These are phyloP conservation scores for Ustilago hordei DNA, from an alignment of 1,284 basidiomycete species.

Conservation along the genomic window DNA sequence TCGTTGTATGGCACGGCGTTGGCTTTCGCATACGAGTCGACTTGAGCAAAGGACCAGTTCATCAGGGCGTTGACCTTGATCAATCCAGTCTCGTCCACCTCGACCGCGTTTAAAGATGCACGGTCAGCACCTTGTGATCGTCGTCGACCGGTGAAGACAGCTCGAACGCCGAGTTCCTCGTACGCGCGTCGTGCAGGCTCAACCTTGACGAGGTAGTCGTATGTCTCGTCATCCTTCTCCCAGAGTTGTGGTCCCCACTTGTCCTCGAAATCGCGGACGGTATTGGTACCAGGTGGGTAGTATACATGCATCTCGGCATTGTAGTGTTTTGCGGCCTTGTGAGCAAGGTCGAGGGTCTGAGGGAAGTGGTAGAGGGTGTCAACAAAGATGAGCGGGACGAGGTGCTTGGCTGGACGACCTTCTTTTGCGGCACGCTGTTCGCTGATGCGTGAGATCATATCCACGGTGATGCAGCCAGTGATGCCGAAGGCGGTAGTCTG, in stretches of 20 bases:
- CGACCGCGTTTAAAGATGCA: slow-evolving; percentile 83
- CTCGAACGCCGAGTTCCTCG: slow-evolving; percentile 80
- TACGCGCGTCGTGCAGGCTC: slow-evolving; percentile 94
- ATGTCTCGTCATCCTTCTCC: slow-evolving; percentile 87
- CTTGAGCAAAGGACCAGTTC: slow-evolving; percentile 86
- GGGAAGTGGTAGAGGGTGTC: slow-evolving; percentile 97
- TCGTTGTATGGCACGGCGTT: slow-evolving; percentile 90
- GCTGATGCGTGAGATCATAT: slow-evolving; percentile 64
- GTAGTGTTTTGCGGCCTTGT: slow-evolving; percentile 83
- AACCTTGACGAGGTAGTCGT: slow-evolving; percentile 95
- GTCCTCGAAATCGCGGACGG: slow-evolving; percentile 81
- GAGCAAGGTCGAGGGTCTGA: slow-evolving; percentile 89
- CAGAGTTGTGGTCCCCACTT: slow-evolving; percentile 86
- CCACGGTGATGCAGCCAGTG: slow-evolving; percentile 68
- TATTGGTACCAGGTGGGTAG: slow-evolving; percentile 80
- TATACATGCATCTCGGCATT: slow-evolving; percentile 80
- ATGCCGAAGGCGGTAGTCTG: slow-evolving; percentile 69
- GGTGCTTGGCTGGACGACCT: slow-evolving; percentile 50
- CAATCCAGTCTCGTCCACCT: slow-evolving; percentile 90
- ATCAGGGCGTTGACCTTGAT: slow-evolving; percentile 95
- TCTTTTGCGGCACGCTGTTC: slow-evolving; percentile 52
- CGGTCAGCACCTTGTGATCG: slow-evolving; percentile 91
- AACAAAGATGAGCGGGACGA: slow-evolving; percentile 69
- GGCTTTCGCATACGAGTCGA: slow-evolving; percentile 85
- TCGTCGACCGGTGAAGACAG: slow-evolving; percentile 93